These are phyloP conservation scores for Pseudognaphalium luteoalbum DNA, from an alignment of 129 eudicot genomes.

Conservation along the genomic window DNA sequence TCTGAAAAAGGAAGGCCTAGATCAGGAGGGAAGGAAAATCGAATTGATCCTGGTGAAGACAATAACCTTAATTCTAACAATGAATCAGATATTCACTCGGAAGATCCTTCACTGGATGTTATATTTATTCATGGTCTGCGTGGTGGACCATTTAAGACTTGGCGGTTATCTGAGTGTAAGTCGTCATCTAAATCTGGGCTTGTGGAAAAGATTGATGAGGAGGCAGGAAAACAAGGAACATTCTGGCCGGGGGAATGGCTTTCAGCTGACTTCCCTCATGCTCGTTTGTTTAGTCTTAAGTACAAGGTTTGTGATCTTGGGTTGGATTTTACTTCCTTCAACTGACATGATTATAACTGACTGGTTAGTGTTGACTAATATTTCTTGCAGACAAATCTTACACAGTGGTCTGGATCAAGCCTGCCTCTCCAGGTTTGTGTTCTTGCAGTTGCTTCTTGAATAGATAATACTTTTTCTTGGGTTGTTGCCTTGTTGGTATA, in stretches of 20 bases:
- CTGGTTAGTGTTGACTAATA: neutral
- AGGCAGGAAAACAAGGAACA: constrained; percentile 97
- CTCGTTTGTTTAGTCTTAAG: constrained; percentile 90
- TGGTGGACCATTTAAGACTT: constrained; percentile 92
- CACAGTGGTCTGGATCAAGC: constrained; percentile 98
- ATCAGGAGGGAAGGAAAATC: constrained; percentile 25
- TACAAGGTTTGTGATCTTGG: constrained; percentile 58
- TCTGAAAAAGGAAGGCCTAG: constrained; percentile 30
- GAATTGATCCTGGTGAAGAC: constrained; percentile 24
- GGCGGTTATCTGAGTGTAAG: constrained; percentile 93
- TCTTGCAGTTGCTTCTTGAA: neutral
- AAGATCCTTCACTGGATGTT: constrained; percentile 67
- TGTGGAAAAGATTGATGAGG: constrained; percentile 89
- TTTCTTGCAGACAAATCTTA: constrained; percentile 82
- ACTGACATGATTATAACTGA: constrained; percentile 19
- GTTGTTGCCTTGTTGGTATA: neutral
- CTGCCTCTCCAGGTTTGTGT: constrained; percentile 87
- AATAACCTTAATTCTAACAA: constrained; percentile 21
- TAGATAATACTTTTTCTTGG: neutral
- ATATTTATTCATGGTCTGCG: constrained; percentile 94
- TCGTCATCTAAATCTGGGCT: constrained; percentile 95
- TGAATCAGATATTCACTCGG: constrained; percentile 13
- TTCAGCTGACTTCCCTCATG: constrained; percentile 84
- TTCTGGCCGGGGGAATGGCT: constrained; percentile 99
- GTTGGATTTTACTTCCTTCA: neutral